Percentiles rank a stretch among this genome's conserved stretches.
Conservation (phyloP, 768 basidiomycete genomes). For the Phylloporus sp. region DNA sequence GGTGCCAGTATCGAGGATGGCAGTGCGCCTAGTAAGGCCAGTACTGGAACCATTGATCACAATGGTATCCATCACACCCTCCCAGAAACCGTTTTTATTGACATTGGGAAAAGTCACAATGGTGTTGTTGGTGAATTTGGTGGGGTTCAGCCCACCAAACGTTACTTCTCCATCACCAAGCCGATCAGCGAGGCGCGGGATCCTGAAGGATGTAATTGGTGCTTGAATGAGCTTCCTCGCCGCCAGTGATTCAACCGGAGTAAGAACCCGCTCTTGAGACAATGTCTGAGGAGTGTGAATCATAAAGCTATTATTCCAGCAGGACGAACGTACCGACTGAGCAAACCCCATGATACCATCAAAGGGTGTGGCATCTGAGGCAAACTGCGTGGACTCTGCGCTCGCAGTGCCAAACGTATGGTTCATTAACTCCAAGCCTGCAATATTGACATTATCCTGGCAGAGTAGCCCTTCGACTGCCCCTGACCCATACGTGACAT, state of each 20-base stretch:
- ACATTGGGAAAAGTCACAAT: conserved; percentile 61
- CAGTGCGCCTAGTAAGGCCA: conserved; percentile 58
- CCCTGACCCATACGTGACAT: conserved; percentile 69
- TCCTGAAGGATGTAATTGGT: conserved; percentile 76
- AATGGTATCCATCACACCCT: conserved; percentile 57
- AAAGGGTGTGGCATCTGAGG: conserved; percentile 45
- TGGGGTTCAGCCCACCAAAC: conserved; percentile 69
- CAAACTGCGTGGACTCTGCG: conserved; percentile 60
- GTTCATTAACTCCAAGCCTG: conserved; percentile 50
- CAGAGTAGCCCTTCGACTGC: conserved; percentile 61
- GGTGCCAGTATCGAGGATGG: conserved; percentile 57
- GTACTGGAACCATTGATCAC: conserved; percentile 53
- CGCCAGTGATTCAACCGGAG: conserved; percentile 71
- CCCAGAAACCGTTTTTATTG: conserved; percentile 76
- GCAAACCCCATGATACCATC: conserved; percentile 80
- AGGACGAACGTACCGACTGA: conserved; percentile 48
- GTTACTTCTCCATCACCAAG: conserved; percentile 72
- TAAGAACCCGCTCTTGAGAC: conserved; percentile 59
- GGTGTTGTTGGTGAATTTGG: conserved; percentile 62
- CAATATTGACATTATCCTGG: conserved; percentile 59
- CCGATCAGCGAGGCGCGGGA: conserved; percentile 67
- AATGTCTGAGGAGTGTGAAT: conserved; percentile 38
- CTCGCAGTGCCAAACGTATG: conserved; percentile 70
- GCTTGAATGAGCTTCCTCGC: conserved; percentile 50
- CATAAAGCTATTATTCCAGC: conserved; percentile 2